Conservation (phyloP, 2,329 filamentous ascomycete genomes). For the Colletotrichum sp. region DNA sequence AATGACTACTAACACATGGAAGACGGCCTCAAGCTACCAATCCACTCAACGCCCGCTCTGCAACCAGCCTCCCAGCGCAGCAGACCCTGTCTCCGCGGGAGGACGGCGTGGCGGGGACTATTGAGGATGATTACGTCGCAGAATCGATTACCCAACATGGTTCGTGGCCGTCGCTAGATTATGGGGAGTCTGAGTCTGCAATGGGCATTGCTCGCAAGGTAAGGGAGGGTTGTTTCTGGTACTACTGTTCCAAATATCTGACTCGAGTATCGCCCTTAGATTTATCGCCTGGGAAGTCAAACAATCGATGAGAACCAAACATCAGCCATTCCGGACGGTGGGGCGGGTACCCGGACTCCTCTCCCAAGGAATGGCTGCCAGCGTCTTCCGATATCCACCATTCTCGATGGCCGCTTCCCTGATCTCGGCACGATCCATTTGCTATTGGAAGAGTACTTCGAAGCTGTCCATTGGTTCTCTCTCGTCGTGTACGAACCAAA, state of each 20-base stretch:
- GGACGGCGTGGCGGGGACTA: accelerated
- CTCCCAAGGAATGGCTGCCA: not conserved
- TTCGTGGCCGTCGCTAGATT: not conserved
- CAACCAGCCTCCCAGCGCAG: not conserved
- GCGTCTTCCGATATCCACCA: not conserved
- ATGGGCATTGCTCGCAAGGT: not conserved
- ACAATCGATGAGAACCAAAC: not conserved
- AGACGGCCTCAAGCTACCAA: not conserved
- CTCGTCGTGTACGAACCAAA: not conserved
- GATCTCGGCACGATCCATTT: not conserved
- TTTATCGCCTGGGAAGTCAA: not conserved
- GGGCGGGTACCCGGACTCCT: not conserved
- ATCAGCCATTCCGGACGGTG: not conserved
- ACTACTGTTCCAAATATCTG: not conserved
- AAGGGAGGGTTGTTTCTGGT: accelerated
- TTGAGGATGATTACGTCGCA: not conserved
- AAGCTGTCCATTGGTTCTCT: not conserved
- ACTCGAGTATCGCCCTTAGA: accelerated
- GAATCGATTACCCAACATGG: accelerated
- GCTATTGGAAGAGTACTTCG: not conserved
- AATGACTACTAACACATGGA: not conserved
- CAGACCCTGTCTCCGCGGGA: not conserved
- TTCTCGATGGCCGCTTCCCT: not conserved
- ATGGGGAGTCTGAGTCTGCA: not conserved
- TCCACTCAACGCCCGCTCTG: no score